Evolutionary conservation across 176 grass and related monocot species (phyloP).

Genomic region (Dactylis glomerata): DNA sequence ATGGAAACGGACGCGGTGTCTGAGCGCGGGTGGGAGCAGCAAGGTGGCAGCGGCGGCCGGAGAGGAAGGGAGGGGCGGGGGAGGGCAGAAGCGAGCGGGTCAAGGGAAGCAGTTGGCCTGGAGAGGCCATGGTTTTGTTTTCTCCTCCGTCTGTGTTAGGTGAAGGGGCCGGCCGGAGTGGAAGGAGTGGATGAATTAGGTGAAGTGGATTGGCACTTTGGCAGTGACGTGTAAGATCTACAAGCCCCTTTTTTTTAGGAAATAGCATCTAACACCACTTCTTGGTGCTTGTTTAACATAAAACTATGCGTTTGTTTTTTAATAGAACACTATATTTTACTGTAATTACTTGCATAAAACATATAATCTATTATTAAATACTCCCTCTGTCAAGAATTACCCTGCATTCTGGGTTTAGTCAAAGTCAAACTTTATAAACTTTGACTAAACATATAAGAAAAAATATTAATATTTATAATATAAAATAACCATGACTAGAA

Average conservation of each 20-base stretch:
- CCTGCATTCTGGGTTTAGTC: too few species aligned
- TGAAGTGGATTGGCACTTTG: slow-evolving; percentile 33
- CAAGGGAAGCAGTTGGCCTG: slow-evolving; percentile 42
- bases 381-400: too few species aligned
- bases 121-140: slow-evolving; percentile 35
- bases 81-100: slow-evolving; percentile 18
- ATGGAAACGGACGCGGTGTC: not conserved
- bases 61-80: slow-evolving; percentile 24
- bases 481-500: too few species aligned
- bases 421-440: too few species aligned
- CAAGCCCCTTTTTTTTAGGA: not conserved
- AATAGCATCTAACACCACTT: too few species aligned
- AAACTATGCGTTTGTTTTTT: too few species aligned
- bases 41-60: not conserved
- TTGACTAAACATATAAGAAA: too few species aligned
- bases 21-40: not conserved
- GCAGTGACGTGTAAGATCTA: slow-evolving; percentile 25
- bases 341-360: too few species aligned
- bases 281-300: too few species aligned
- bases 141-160: not conserved
- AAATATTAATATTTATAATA: too few species aligned
- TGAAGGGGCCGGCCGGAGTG: slow-evolving; percentile 12
- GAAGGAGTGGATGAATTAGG: slow-evolving; percentile 17
- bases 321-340: too few species aligned
- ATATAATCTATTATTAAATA: too few species aligned